Conservation (phyloP, 495 filamentous ascomycete genomes). For the Lophiotrema nucula region DNA sequence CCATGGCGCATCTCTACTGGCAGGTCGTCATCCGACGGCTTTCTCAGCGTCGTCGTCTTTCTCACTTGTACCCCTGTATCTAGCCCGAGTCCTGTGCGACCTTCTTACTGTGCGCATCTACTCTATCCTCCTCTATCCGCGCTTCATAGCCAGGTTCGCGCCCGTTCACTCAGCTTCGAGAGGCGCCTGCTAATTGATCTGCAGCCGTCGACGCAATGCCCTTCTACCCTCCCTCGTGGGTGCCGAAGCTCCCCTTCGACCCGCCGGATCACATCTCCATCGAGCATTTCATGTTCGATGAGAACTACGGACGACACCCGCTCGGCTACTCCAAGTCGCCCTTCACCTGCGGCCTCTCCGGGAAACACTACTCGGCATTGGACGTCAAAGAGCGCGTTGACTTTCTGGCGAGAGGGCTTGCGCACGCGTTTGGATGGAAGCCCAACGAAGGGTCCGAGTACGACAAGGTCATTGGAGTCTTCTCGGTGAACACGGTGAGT, state of each 20-base stretch:
- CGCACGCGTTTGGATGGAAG: conserved; percentile 71
- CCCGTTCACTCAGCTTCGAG: background rate
- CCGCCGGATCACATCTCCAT: conserved; percentile 75
- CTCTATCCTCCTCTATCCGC: too few relatives aligned
- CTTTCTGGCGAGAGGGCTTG: conserved; percentile 65
- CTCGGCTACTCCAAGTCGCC: conserved; percentile 65
- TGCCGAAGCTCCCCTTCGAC: conserved; percentile 64
- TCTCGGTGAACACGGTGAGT: conserved; percentile 76
- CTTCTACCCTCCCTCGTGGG: conserved; percentile 69
- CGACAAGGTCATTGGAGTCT: conserved; percentile 80
- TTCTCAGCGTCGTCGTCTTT: background rate
- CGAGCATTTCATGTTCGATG: conserved; percentile 75
- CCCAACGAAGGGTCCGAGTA: conserved; percentile 75
- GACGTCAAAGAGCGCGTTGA: conserved; percentile 69
- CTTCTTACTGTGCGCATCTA: too few relatives aligned
- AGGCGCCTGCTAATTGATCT: background rate
- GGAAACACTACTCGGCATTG: conserved; percentile 64
- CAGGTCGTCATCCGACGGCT: too few relatives aligned
- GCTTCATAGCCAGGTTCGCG: too few relatives aligned
- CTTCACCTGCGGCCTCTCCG: conserved; percentile 79
- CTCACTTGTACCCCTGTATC: too few relatives aligned
- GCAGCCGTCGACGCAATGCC: conserved; percentile 58
- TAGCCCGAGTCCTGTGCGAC: too few relatives aligned
- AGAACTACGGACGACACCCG: conserved; percentile 66
- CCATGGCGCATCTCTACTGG: too few relatives aligned